phyloP scores from a whole-genome alignment of 257 asterid species.

The Paulownia fortunei region DNA sequence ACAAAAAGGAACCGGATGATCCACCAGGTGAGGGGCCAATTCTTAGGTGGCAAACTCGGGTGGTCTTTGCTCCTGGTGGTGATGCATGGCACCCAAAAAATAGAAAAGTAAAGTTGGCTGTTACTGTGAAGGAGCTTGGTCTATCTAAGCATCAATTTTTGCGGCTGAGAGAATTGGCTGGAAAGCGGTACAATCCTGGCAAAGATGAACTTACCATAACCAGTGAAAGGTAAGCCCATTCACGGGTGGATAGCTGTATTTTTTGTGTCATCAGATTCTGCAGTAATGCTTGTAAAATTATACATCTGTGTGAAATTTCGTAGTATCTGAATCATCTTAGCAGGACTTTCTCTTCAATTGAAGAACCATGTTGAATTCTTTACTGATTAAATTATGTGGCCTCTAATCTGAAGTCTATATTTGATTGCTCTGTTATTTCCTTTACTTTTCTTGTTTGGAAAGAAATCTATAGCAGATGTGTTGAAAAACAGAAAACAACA shows the following conservation, averaged over 20 bases:
- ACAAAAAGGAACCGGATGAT: conserved; percentile 57
- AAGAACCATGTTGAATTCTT: not conserved
- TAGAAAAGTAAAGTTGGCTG: conserved; percentile 78
- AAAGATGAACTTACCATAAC: conserved; percentile 92
- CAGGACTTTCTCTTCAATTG: not conserved
- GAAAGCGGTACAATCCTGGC: conserved; percentile 84
- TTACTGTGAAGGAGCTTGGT: conserved; percentile 87
- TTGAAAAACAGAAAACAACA: not conserved
- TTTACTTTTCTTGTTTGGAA: not conserved
- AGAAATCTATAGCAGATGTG: not conserved
- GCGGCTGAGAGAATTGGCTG: conserved; percentile 84
- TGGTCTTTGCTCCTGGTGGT: conserved; percentile 86
- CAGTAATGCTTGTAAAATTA: not conserved
- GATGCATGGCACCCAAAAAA: conserved; percentile 98
- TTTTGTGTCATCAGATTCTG: not conserved
- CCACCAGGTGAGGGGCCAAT: conserved; percentile 92
- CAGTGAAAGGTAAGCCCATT: conserved; percentile 75
- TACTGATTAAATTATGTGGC: not conserved
- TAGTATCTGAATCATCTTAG: not conserved
- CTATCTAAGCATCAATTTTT: conserved; percentile 73
- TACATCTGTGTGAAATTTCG: not conserved
- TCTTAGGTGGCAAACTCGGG: conserved; percentile 90
- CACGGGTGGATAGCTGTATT: not conserved
- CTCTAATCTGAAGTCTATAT: not conserved
- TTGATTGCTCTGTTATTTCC: not conserved